Conservation (phyloP, 2,329 filamentous ascomycete species). For the Diaporthe capsici region DNA sequence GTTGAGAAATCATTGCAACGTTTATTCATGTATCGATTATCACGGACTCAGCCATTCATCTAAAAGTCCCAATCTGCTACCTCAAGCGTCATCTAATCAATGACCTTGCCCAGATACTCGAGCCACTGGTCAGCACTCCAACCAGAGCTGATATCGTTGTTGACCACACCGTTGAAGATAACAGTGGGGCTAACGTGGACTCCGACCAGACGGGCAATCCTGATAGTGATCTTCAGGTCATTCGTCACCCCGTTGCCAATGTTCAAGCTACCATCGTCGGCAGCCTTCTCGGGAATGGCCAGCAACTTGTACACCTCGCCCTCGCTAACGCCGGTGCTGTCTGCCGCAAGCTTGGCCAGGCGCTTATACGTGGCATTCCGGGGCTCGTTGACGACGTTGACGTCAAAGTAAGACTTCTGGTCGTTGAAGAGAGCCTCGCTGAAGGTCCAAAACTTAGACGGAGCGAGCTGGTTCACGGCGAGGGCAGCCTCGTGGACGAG, state of each 20-base stretch:
- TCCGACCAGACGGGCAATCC: conserved; percentile 82
- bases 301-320: conserved; percentile 78
- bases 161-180: conserved; percentile 87
- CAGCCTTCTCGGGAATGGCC: conserved; percentile 76
- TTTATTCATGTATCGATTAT: background rate
- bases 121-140: conserved; percentile 88
- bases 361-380: conserved; percentile 87
- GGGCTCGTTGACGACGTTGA: conserved; percentile 84
- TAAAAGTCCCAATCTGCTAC: background rate
- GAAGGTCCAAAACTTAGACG: conserved; percentile 85
- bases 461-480: conserved; percentile 80
- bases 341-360: conserved; percentile 79
- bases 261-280: conserved; percentile 79
- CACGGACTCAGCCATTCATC: background rate
- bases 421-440: conserved; percentile 74
- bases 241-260: conserved; percentile 85
- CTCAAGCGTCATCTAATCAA: conserved; percentile 52
- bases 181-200: conserved; percentile 95
- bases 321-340: conserved; percentile 78
- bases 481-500: conserved; percentile 84
- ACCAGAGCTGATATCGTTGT: conserved; percentile 81
- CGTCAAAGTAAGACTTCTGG: conserved; percentile 88
- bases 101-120: conserved; percentile 79
- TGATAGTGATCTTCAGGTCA: conserved; percentile 87
- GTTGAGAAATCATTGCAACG: background rate